These are phyloP conservation scores for Penstemon eatonii DNA, from an alignment of 257 asterid species.

Conservation along the genomic window DNA sequence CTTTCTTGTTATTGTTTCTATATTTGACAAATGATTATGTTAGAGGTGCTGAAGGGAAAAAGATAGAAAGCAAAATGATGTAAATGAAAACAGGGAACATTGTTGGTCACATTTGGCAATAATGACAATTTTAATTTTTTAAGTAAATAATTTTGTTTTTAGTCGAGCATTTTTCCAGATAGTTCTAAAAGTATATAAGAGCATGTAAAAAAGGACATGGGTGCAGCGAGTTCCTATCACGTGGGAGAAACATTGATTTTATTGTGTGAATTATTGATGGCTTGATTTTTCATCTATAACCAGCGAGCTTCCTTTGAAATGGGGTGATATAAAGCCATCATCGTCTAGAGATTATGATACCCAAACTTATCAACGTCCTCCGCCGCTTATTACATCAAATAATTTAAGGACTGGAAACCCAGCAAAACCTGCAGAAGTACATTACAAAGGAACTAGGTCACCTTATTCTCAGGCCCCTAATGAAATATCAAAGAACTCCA, in stretches of 20 bases:
- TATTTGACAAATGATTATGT: not conserved
- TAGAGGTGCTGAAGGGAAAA: too few relatives aligned
- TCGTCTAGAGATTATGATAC: constrained; percentile 37
- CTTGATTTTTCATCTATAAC: constrained; percentile 31
- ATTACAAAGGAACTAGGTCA: constrained; percentile 41
- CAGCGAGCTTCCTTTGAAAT: constrained; percentile 40
- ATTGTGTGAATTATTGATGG: constrained; percentile 23
- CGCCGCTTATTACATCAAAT: constrained; percentile 39
- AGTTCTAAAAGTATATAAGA: constrained; percentile 5
- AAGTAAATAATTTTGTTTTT: constrained; percentile 3
- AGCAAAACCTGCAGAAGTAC: constrained; percentile 34
- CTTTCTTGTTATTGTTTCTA: not conserved
- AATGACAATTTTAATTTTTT: not conserved
- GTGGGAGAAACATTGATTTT: not conserved
- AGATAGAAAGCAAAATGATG: too few relatives aligned
- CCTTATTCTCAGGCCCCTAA: constrained; percentile 38
- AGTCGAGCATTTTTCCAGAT: constrained; percentile 4
- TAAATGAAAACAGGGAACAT: not conserved
- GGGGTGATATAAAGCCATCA: constrained; percentile 39
- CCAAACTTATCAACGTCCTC: constrained; percentile 43
- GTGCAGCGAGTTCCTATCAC: constrained; percentile 13
- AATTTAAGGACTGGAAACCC: constrained; percentile 31
- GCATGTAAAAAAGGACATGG: constrained; percentile 9
- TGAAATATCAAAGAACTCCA: constrained; percentile 40
- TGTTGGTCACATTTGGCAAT: constrained; percentile 1